Base-by-base conservation (phyloP, 345 rosid species). In the Eucalyptus coolabah region DNA sequence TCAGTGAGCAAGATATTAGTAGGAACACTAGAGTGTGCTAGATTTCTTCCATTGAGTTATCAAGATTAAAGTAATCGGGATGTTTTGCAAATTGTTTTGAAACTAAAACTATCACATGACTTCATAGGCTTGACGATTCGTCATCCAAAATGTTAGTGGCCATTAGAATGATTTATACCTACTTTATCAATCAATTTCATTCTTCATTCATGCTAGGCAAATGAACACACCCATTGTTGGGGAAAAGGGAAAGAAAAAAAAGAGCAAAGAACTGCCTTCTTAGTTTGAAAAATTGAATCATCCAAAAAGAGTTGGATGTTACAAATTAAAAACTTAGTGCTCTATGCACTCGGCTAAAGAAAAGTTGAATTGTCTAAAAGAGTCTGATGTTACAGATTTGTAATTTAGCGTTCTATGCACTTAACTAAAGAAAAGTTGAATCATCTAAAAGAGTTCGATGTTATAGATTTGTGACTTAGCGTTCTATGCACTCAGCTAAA, bases 261-360 rank as follows among this genome's bases (percentile, higher is more conserved):
- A 28, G 21, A 34, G 7, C 44, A 69, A 69, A 34, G 23, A 69
- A 34, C 44, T 34, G 0, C 40, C 14, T 34, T 18, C 44, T 44
- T 23, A 34, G 6, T 69, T 69, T 19, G 24, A 18, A 18, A 18
- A 37, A 18, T 5, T 34, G 44, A 69, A 69, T 18, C 11, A 18
- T 69, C 44, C 7, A 69, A 34, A n/a, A 34, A 14, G 37, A 69
- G 44, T 37, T 4, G 2, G 4, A 69, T 34, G 24, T 69, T 9
- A 10, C 0, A 21, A 1, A 69, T 34, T 17, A 6, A 2, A 9
- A 34, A 18, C 12, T 34, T 14, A 63, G n/a, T 1, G 8, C 8
- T 34, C 26, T 34, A 34, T 18, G 21, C 81, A 34, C 81, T 69
- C 4, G 2, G 1, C 21, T 7, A 34, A 67, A 67, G 9, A 34